Conservation (phyloP, 371 early-diverging fungal genomes). For the Mucor indicus region DNA sequence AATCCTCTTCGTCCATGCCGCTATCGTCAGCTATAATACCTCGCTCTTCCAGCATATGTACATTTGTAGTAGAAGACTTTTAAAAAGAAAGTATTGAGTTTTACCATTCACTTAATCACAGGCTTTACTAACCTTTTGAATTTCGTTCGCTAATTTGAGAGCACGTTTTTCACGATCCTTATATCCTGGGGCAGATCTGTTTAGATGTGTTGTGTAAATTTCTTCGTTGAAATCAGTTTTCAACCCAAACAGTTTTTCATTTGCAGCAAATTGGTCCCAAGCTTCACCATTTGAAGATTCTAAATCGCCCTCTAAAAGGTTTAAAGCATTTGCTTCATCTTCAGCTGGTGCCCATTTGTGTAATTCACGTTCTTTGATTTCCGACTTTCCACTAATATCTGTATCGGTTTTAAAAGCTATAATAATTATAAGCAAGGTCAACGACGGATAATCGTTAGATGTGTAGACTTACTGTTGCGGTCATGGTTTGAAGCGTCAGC, state of each 20-base stretch:
- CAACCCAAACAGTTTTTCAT: slow-evolving; percentile 93
- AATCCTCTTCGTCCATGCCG: slow-evolving; percentile 87
- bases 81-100: background rate
- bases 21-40: slow-evolving; percentile 64
- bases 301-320: slow-evolving; percentile 35
- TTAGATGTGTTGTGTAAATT: slow-evolving; percentile 92
- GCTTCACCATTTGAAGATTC: slow-evolving; percentile 21
- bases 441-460: background rate
- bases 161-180: slow-evolving; percentile 89
- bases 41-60: slow-evolving; percentile 94
- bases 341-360: slow-evolving; percentile 78
- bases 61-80: slow-evolving; percentile 68
- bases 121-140: slow-evolving; percentile 55
- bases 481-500: slow-evolving; percentile 25
- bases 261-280: slow-evolving; percentile 99
- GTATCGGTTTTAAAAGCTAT: slow-evolving; percentile 86
- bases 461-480: slow-evolving; percentile 50
- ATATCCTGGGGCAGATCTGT: slow-evolving; percentile 82
- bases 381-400: slow-evolving; percentile 75
- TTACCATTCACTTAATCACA: too few species aligned
- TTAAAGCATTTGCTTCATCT: slow-evolving; percentile 39
- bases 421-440: background rate
- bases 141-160: slow-evolving; percentile 88
- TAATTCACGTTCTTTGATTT: slow-evolving; percentile 76
- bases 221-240: slow-evolving; percentile 95